Base-by-base conservation (phyloP, 2,329 filamentous ascomycete species). In the Leptographium procerum region DNA sequence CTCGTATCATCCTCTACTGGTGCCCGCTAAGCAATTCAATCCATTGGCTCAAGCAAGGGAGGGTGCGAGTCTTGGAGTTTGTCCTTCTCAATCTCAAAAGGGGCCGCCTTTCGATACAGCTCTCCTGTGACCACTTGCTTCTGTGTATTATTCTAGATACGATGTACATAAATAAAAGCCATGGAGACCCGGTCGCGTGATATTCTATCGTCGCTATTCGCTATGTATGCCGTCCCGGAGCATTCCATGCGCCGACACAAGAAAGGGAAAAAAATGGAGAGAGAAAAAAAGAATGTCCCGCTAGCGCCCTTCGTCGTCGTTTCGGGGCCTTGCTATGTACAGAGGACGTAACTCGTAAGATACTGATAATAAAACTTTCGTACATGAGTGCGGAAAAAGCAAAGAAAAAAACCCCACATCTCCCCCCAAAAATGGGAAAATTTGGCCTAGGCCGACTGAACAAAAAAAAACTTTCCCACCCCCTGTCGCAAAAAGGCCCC, bases 381-480 rank as follows among this genome's bases (percentile, higher is more conserved):
- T 19, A 55, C 36, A 22, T 26, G 22, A 29, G 36, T n/a, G 19
- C 53, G 16, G 16, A 43, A 40, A 57, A 48, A 54, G 52, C 56
- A 55, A 50, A 31, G 28, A 56, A 55, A 40, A 47, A 29, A 29
- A 53, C 51, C 56, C 58, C 60, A 61, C 58, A 48, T 52, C 28
- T 24, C 22, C 33, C 9, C 24, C 16, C 47, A 43, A 55, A 54
- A 57, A 53, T 26, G 22, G 33, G n/a, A 56, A 50, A 22, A 47
- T 50, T 34, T 29, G 16, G 47, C 40, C 40, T 43, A 43, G 40
- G 40, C 40, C 40, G 24, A 29, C 34, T 24, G 29, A 50, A 55
- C 33, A 56, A 40, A 57, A 52, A 60, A 52, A 57, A 60, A 62
- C 52, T 52, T 57, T 61, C 57, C 52, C 55, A 60, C 56, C 56